Evolutionary conservation across 1,284 basidiomycete genomes (phyloP).

Genomic region (Malassezia furfur): DNA sequence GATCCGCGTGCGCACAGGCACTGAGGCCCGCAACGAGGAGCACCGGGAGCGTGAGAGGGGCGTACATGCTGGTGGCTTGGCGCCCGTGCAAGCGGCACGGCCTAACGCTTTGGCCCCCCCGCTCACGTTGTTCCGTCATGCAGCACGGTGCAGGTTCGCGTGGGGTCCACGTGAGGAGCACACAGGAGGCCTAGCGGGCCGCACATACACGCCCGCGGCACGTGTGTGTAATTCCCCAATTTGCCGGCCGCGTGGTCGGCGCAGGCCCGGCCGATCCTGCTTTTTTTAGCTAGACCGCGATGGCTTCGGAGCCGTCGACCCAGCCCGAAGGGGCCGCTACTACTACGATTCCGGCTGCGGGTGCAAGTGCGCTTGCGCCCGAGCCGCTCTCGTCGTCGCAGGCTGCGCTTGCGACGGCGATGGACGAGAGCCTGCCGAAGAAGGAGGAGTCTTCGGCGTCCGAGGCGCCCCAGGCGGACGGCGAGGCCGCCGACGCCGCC

Average conservation of each 20-base stretch:
- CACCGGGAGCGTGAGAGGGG: too few relatives aligned
- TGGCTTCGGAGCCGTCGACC: not conserved
- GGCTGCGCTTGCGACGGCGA: constrained; percentile 32
- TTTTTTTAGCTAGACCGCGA: not conserved
- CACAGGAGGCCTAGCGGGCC: too few relatives aligned
- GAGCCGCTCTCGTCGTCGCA: constrained; percentile 31
- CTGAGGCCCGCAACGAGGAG: not conserved
- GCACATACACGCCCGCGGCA: too few relatives aligned
- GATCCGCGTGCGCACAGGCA: not conserved
- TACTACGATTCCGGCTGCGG: not conserved
- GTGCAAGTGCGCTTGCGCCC: constrained; percentile 20
- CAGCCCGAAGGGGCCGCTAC: not conserved
- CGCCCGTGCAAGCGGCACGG: too few relatives aligned
- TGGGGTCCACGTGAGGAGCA: too few relatives aligned
- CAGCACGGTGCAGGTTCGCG: too few relatives aligned
- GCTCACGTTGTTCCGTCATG: too few relatives aligned
- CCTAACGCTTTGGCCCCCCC: too few relatives aligned
- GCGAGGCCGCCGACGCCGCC: too few relatives aligned
- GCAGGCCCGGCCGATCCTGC: not conserved
- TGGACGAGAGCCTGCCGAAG: constrained; percentile 20
- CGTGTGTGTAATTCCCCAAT: too few relatives aligned
- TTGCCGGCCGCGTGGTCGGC: too few relatives aligned
- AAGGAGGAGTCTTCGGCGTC: not conserved
- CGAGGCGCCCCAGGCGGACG: not conserved
- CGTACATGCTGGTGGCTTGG: too few relatives aligned